Base-by-base conservation (phyloP, 2,329 filamentous ascomycete genomes). In the Phaeomoniella chlamydospora region DNA sequence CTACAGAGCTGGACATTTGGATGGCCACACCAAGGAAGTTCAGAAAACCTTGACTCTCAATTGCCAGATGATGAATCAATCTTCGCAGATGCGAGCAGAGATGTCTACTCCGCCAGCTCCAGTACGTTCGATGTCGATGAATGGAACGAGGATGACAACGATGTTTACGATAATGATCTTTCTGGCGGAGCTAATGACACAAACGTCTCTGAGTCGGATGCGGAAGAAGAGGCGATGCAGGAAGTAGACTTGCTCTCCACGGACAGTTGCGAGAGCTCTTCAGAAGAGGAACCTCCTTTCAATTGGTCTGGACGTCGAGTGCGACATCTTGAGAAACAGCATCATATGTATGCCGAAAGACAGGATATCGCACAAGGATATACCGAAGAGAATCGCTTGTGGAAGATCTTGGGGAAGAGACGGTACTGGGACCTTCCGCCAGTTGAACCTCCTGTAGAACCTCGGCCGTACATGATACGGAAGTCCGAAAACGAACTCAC, bases 1-100 rank as follows among this genome's bases (percentile, higher is more conserved):
- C 37, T 55, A 30, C 37, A 39, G 15, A 29, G 26, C 32, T 35
- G 36, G 10, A 29, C 30, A 14, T n/a, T 32, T 14, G 17, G 30
- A 32, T n/a, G 30, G 10, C 30, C 13, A 5, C 30, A 15, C 13
- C 30, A 5, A 14, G 5, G 5, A 14, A n/a, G 30, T 5, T 32
- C 30, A 14, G 14, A n/a, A 14, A 32, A 14, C 17, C 13, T 14
- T 32, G 30, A 32, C 5, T 14, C 13, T 14, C 17, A n/a, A 6
- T 32, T 32, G 17, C 13, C 5, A 14, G 30, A 14, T 14, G 5
- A 32, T 14, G 17, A 15, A 10, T 10, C 30, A 5, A 15, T 14
- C 13, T 6, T 5, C 13, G 30, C 30, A 32, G 10, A 29, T 10
- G 22, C 30, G 17, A 6, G 30, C 14, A 14, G 30, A 10, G 10